phyloP scores from a whole-genome alignment of 768 basidiomycete species.

The Podaxis sp. region DNA sequence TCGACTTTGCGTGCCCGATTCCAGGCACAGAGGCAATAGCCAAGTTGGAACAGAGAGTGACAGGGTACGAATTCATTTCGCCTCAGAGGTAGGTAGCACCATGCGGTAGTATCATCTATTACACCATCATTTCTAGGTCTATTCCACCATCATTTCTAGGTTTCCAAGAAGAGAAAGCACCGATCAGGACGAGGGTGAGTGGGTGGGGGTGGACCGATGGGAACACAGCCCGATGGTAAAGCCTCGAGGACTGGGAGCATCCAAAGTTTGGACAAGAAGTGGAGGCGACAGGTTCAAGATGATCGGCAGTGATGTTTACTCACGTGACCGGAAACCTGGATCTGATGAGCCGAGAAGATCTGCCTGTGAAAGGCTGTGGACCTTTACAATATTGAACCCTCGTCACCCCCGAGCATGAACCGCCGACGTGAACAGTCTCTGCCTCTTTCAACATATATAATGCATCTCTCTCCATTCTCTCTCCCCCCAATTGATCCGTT shows the following conservation, averaged over 20 bases:
- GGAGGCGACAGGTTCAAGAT: neutral
- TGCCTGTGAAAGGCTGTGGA: constrained; percentile 2
- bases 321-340: constrained; percentile 2
- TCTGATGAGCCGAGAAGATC: neutral
- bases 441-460: constrained; percentile 32
- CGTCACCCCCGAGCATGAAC: constrained; percentile 12
- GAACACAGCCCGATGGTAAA: constrained; percentile 1
- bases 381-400: neutral
- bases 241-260: neutral
- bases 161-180: neutral
- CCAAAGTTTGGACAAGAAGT: neutral
- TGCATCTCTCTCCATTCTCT: constrained; percentile 23
- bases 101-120: neutral
- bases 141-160: neutral
- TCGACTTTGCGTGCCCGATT: too few relatives aligned
- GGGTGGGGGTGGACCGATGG: neutral
- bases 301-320: neutral
- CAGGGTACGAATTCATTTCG: neutral
- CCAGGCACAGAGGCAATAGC: neutral
- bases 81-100: neutral
- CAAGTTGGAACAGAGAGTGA: neutral
- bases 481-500: constrained; percentile 36
- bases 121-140: neutral
- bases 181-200: neutral
- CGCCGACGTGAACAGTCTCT: constrained; percentile 3